Base-by-base conservation (phyloP, 352 stramenopile genomes). In the Phytophthora sp. region DNA sequence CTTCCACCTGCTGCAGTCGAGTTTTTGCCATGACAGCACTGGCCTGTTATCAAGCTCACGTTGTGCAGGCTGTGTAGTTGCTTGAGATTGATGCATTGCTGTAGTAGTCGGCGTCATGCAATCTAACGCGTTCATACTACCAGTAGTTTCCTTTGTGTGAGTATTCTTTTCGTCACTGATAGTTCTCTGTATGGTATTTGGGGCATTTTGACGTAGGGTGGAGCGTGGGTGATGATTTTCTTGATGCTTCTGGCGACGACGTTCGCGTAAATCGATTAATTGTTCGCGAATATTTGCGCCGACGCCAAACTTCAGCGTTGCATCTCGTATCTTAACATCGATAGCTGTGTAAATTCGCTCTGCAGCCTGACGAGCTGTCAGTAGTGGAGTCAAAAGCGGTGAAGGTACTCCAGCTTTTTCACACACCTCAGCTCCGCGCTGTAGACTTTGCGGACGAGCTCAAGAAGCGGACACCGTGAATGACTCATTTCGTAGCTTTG, bases 311-410 rank as follows among this genome's bases (percentile, higher is more conserved):
- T 74, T 74, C 10, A 77, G 41, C 0, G 54, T 63, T 9, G 54
- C n/a, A 38, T 77, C 69, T 11, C 54, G 43, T n/a, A 66, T 35
- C 6, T 74, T 60, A 11, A 43, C 42, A 23, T 74, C 69, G 24
- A 77, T 74, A 0, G 67, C 52, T 3, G 41, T 71, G 20, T 73
- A 76, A 13, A 76, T 63, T 2, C 57, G 35, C 18, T 72, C 67
- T 0, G 62, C 67, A 0, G 67, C 55, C 9, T 76, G 56, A 9
- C 27, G 38, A 60, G 42, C 26, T 49, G 64, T 69, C 5, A 72
- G 26, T 1, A 37, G n/a, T 3, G 44, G 17, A 35, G 57, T 26
- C 27, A 56, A n/a, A 4, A 64, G n/a, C 1, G 63, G 51, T 15
- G 57, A 23, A 18, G 13, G n/a, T 0, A 5, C 30, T 1, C 64